A percentile compares a stretch with the other conserved stretches of the same genome.
Conservation (phyloP, 2,329 filamentous ascomycete species). For the Neoscytalidium dimidiatum region DNA sequence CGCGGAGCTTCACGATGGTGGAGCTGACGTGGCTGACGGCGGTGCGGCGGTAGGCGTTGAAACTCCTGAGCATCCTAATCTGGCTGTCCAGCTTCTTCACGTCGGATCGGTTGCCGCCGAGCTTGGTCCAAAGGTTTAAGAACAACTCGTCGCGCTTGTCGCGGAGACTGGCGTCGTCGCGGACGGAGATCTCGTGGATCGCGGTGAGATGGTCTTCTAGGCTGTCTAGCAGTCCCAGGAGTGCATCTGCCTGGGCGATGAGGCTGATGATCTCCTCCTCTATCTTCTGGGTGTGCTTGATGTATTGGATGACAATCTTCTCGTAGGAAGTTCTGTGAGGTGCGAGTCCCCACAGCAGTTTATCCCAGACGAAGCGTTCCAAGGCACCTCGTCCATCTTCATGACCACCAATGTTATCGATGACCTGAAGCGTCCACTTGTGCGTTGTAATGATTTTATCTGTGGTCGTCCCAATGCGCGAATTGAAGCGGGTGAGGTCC, state of each 20-base stretch:
- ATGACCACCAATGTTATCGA: constrained; percentile 37
- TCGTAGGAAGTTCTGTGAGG: constrained; percentile 33
- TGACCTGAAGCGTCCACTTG: constrained; percentile 60
- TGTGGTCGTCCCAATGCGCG: constrained; percentile 70
- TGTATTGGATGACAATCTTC: constrained; percentile 71
- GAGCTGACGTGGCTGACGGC: constrained; percentile 69
- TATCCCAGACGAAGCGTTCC: constrained; percentile 34
- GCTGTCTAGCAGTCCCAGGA: constrained; percentile 65
- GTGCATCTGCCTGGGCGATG: constrained; percentile 69
- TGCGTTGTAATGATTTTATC: constrained; percentile 76
- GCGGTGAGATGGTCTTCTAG: constrained; percentile 69
- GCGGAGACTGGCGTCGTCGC: constrained; percentile 61
- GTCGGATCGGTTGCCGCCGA: constrained; percentile 67
- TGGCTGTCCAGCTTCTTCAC: constrained; percentile 65
- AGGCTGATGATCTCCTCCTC: constrained; percentile 69
- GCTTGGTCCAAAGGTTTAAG: constrained; percentile 69
- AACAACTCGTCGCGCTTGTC: constrained; percentile 66
- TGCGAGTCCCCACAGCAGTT: constrained; percentile 43
- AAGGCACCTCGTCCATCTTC: constrained; percentile 35
- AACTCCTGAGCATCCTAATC: constrained; percentile 63
- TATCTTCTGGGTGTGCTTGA: constrained; percentile 69
- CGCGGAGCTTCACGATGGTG: constrained; percentile 71
- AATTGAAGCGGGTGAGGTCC: constrained; percentile 74
- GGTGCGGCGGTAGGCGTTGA: constrained; percentile 65
- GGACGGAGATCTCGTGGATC: constrained; percentile 69